Evolutionary conservation across 345 rosid species (phyloP).

Genomic region (Aurinia saxatilis): DNA sequence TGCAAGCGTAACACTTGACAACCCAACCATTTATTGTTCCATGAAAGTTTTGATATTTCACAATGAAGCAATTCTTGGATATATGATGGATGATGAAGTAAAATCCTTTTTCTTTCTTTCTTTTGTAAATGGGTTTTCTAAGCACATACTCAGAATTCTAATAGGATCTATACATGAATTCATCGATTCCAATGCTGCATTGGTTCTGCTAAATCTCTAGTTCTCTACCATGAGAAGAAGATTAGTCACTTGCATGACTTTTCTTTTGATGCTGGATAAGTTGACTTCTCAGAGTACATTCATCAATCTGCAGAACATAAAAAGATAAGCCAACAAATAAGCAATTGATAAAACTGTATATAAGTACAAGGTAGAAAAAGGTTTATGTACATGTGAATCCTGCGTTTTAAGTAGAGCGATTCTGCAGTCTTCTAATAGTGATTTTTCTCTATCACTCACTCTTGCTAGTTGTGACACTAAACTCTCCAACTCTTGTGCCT

Average conservation of each 20-base stretch:
- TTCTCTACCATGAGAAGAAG: background rate
- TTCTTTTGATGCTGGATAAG: conserved; percentile 35
- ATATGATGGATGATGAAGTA: background rate
- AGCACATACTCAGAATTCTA: background rate
- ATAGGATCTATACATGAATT: background rate
- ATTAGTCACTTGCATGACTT: background rate
- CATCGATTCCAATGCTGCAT: background rate
- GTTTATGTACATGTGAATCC: conserved; percentile 36
- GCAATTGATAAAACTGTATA: background rate
- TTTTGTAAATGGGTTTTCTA: background rate
- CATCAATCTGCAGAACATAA: conserved; percentile 54
- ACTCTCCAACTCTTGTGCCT: conserved; percentile 56
- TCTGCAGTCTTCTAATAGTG: conserved; percentile 52
- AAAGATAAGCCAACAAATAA: no score
- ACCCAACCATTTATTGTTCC: no score
- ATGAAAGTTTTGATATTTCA: no score
- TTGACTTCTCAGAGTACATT: conserved; percentile 50
- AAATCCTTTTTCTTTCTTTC: background rate
- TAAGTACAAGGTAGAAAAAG: background rate
- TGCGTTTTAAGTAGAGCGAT: conserved; percentile 32
- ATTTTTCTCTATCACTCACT: conserved; percentile 45
- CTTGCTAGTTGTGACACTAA: conserved; percentile 56
- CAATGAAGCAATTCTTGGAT: background rate
- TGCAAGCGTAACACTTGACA: no score
- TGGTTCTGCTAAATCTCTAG: background rate